These are phyloP conservation scores for Isoetes taiwanensis DNA, from an alignment of 75 land plant genomes.

Conservation along the genomic window DNA sequence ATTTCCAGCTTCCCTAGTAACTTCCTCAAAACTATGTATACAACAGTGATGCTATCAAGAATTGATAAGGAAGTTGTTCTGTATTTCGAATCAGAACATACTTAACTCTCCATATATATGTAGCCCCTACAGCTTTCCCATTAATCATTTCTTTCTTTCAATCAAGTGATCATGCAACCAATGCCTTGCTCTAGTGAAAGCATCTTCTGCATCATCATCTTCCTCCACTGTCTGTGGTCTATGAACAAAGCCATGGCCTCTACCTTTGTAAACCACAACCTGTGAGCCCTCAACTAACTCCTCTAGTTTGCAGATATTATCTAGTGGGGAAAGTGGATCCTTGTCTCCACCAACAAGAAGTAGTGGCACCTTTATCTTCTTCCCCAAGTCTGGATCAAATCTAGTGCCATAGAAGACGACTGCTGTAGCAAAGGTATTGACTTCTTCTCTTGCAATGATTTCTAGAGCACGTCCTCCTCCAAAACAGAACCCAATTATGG, in stretches of 20 bases:
- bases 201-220: slow-evolving; percentile 74
- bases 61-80: no score
- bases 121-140: no score
- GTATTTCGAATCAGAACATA: no score
- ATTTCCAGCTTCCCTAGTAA: no score
- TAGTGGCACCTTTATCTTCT: slow-evolving; percentile 41
- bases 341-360: slow-evolving; percentile 61
- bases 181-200: slow-evolving; percentile 43
- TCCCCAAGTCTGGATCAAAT: slow-evolving; percentile 36
- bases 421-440: slow-evolving; percentile 38
- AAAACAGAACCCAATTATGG: slow-evolving; percentile 61
- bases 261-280: slow-evolving; percentile 38
- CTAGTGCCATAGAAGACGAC: slow-evolving; percentile 68
- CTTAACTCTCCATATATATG: no score
- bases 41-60: no score
- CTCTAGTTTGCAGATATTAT: slow-evolving; percentile 26
- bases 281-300: slow-evolving; percentile 31
- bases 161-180: slow-evolving; percentile 62
- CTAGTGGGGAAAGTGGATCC: slow-evolving; percentile 40
- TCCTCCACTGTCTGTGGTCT: slow-evolving; percentile 54
- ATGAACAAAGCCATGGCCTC: slow-evolving; percentile 80
- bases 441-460: slow-evolving; percentile 34
- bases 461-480: slow-evolving; percentile 62
- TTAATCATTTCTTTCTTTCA: no score
- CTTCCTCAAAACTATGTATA: no score